Base-by-base conservation (phyloP, 495 filamentous ascomycete species). In the Penicillium paradoxum region DNA sequence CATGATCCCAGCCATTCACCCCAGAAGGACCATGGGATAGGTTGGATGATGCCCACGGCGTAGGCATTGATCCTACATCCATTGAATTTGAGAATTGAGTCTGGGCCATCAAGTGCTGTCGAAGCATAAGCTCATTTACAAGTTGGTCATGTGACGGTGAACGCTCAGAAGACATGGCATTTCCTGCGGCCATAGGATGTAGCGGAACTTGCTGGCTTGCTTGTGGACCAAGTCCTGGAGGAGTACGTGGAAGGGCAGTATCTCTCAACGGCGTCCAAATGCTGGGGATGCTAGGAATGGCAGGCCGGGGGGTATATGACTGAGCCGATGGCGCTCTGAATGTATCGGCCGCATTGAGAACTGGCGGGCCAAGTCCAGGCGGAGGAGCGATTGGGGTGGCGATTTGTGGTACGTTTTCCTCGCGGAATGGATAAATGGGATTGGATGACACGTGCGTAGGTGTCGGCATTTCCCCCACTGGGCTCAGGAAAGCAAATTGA, bases 201-300 rank as follows among this genome's bases (percentile, higher is more conserved):
- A 60, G 30, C 8, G 58, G 48, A 24, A 60, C 21, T 32, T 61
- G 66, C 34, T 56, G 66, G 19, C 72, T 60, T 17, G 60, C 15
- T 33, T 60, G 65, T 37, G 54, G 66, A 21, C 72, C 63, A 13
- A 70, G 65, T 38, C 69, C 67, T 4, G 71, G 64, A 18, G 69
- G 65, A 13, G 68, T 70, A 13, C 68, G 53, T 3, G 73, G 70
- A 29, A 71, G 68, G 15, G 63, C 45, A 18, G 55, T 56, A 30
- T 74, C 69, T 57, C 54, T 56, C 25, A 68, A 45, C 53, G 66
- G 27, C 60, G 65, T 79, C 73, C 70, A 76, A 41, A 80, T 79
- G 47, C 71, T 79, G 8, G 69, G 69, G 11, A 75, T 57, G n/a
- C 60, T 62, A 44, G 70, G 68, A 15, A 77, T 63, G 9, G 67